Evolutionary conservation across 805 yeast species (phyloP), one percentile per base, ranked within the genome.

Genomic region (Wickerhamiella domercqiae): DNA sequence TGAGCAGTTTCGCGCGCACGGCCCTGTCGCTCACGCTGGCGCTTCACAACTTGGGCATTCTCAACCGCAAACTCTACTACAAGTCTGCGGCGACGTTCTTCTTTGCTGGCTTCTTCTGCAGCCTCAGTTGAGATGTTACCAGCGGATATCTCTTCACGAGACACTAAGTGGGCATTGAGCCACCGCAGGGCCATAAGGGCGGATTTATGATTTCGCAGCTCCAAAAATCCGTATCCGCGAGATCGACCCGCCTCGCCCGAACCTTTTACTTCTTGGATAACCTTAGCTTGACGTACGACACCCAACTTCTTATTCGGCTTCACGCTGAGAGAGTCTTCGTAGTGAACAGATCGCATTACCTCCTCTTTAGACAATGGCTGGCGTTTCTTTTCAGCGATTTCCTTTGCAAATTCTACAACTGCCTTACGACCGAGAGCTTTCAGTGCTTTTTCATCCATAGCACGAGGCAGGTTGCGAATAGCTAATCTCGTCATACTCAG

Each of bases 111-210:
- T 21, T 40, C 49, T 2, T 20, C n/a, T n/a, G 36, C 30, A 22
- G 28, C 28, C 29, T 35, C 37, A 25, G 44, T 47, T 20, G 43
- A 50, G 9, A 42, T 51, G 7, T 39, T 41, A 3, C 55, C 60
- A 4, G 36, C 55, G 2, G 47, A 45, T 29, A 83, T 69, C 57
- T 86, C 96, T 7, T 67, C 72, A 24, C 57, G 58, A 0, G 81
- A 62, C 5, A 90, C 94, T 52, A 72, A 77, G 54, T 87, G 95
- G 5, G 94, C 94, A 57, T 90, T 90, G 56, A 90, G 67, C 94
- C 95, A 90, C 65, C 98, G 74, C 39, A 90, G 70, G 2, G 93
- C 96, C 96, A 84, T 86, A 47, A 90, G 67, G 1, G 98, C 97
- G 45, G 77, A 57, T 58, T 78, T 79, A 58, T 90, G 98, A 58